Evolutionary conservation across 163 green algal genomes (phyloP).

Genomic region (Chloroidium sp.): DNA sequence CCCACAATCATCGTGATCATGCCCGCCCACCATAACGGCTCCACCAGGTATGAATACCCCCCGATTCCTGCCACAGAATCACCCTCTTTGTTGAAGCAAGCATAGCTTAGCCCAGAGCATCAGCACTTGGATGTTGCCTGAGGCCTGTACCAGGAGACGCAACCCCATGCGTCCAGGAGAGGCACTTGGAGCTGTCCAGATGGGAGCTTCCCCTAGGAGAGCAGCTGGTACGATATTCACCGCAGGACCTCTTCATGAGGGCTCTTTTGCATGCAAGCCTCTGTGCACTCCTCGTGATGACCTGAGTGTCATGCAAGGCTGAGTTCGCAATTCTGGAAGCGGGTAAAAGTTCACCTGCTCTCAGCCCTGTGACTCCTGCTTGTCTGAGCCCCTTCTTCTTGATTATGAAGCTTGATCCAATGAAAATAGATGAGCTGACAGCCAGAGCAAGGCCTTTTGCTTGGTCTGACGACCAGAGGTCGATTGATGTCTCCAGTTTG

Average conservation of each 20-base stretch:
- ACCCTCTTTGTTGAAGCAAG: too few relatives aligned
- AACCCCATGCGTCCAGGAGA: not conserved
- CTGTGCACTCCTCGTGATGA: too few relatives aligned
- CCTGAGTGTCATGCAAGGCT: too few relatives aligned
- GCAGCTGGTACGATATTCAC: too few relatives aligned
- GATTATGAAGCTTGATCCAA: slow-evolving; percentile 93
- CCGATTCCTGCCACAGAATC: slow-evolving; percentile 54
- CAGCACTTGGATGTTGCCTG: too few relatives aligned
- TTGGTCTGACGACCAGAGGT: slow-evolving; percentile 21
- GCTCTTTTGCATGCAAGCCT: too few relatives aligned
- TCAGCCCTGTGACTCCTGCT: slow-evolving; percentile 53
- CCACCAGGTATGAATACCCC: slow-evolving; percentile 84
- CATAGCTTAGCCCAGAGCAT: too few relatives aligned
- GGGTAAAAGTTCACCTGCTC: slow-evolving; percentile 36
- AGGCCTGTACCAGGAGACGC: too few relatives aligned
- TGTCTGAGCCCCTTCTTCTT: slow-evolving; percentile 92
- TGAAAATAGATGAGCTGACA: slow-evolving; percentile 81
- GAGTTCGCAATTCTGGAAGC: too few relatives aligned
- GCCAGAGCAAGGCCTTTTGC: slow-evolving; percentile 76
- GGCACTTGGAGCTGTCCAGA: not conserved
- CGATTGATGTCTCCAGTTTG: not conserved
- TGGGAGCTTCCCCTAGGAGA: not conserved
- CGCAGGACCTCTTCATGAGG: too few relatives aligned
- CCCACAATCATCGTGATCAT: slow-evolving; percentile 85
- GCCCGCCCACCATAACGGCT: slow-evolving; percentile 95